These are phyloP conservation scores for Proliferodiscus dingleyae DNA, from an alignment of 2,329 filamentous ascomycete species.

Conservation along the genomic window DNA sequence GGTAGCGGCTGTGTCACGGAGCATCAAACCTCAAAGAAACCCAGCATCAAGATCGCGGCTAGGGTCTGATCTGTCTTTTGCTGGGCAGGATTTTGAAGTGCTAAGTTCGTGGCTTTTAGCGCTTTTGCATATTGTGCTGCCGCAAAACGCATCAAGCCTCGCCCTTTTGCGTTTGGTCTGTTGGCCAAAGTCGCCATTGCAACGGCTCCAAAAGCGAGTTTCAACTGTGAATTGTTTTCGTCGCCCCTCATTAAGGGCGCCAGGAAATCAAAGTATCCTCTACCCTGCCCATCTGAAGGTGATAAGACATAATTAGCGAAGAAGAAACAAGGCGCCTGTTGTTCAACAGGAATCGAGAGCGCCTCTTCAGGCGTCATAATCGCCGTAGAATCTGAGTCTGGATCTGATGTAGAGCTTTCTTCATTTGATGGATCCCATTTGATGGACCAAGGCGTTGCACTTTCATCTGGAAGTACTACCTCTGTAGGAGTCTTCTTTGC, in stretches of 20 bases:
- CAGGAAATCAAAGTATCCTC: constrained; percentile 56
- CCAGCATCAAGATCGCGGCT: constrained; percentile 54
- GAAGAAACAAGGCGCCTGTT: constrained; percentile 55
- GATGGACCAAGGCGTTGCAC: constrained; percentile 8
- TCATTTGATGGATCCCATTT: constrained; percentile 1
- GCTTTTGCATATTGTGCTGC: constrained; percentile 52
- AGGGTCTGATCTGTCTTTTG: constrained; percentile 53
- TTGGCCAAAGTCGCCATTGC: constrained; percentile 54
- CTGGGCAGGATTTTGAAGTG: constrained; percentile 45
- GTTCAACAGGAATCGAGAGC: constrained; percentile 46
- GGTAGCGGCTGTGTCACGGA: neutral
- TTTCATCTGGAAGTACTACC: constrained; percentile 11
- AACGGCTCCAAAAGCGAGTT: constrained; percentile 55
- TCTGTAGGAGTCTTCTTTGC: constrained; percentile 38
- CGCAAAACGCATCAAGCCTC: constrained; percentile 36
- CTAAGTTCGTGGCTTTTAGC: constrained; percentile 46
- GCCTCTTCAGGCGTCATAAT: constrained; percentile 28
- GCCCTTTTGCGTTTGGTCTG: constrained; percentile 35
- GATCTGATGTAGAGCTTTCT: constrained; percentile 6
- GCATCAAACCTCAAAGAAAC: constrained; percentile 50
- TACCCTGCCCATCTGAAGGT: constrained; percentile 39
- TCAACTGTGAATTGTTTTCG: constrained; percentile 42
- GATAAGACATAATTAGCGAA: constrained; percentile 55
- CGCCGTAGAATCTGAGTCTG: constrained; percentile 6
- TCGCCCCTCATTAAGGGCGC: constrained; percentile 49